Base-by-base conservation (phyloP, 345 rosid species). In the Aquilaria malaccensis region DNA sequence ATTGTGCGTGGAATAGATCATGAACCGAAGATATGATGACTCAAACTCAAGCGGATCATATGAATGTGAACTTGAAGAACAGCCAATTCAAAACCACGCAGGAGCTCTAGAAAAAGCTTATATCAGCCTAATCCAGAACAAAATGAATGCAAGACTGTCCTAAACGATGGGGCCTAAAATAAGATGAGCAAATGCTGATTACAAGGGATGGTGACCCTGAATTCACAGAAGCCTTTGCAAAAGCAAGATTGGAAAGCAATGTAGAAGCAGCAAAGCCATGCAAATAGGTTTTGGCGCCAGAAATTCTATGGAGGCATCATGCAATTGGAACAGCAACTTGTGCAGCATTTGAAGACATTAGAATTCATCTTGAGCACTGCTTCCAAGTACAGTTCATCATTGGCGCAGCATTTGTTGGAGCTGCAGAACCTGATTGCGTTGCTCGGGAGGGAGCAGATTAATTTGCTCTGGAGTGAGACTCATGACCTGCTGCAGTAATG, bases 401-500 rank as follows among this genome's bases (percentile, higher is more conserved):
- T 85, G 96, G 52, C 96, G 95, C 53, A 94, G 86, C 75, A 90
- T 81, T 73, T 86, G 97, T 71, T 90, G 97, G 62, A 94, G 88
- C 84, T 88, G 96, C 69, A 94, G 85, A 75, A 94, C 96, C 79
- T 90, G 99, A 64, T 76, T 83, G 70, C 99, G 83, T 66, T 88
- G 97, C 51, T 90, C 99, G 10, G 84, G 84, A 55, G 99, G 96
- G 66, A 94, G 74, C 51, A 80, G 80, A 81, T 81, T 86, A 50
- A 94, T 90, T 80, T 90, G 95, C 45, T 94, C 99, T 10, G 81
- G 97, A 30, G 99, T 88, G 49, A 94, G 85, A 81, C 97, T 94
- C 96, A 90, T 94, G 67, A 94, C 97, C 80, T 90, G 95, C 60
- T 90, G 96, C 69, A 90, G 95, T 59, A 94, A 79, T n/a, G 93